Base-by-base conservation (phyloP, 1,284 basidiomycete genomes). In the Cyathus olla region DNA sequence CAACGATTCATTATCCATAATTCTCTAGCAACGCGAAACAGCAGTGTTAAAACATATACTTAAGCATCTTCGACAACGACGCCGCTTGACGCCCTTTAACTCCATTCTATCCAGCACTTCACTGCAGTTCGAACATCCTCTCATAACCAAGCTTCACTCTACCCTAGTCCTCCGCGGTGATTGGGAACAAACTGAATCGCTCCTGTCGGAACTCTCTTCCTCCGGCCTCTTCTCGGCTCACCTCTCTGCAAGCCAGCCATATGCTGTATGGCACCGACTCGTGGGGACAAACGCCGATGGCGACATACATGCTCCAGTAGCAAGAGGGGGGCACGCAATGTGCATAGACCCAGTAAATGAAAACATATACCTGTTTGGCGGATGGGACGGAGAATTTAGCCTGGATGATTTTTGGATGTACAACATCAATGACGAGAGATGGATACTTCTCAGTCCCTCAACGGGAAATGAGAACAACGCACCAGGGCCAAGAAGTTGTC, bases 321-420 rank as follows among this genome's bases (percentile, higher is more conserved):
- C 85, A 53, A 86, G 94, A 2, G 92, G 93, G 21, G 94, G 94
- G 0, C 93, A 95, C 66, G 89, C 92, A 26, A 93, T 95, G 91
- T 94, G 91, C 67, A 86, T 95, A 64, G 94, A 95, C 71, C 78
- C 85, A 29, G 81, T 83, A 13, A 84, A 85, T 40, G 85, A 87
- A 5, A 75, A 86, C 48, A 87, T 95, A 15, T 95, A 95, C 71
- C 81, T 95, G 19, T 89, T 94, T 61, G 94, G 94, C 1, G 94
- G 94, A 0, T 95, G 90, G 88, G 87, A 94, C 64, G 94, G 94
- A 3, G 75, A 85, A 59, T 89, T 85, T 61, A 89, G 87, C 60
- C 80, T 95, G 17, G 90, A 92, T 64, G 94, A 96, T 72, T 90
- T 95, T 60, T 95, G 94, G 94, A 83, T 84, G 46, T 95, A 93